Base-by-base conservation (phyloP, 2,329 filamentous ascomycete species). In the Aspergillus brasiliensis region DNA sequence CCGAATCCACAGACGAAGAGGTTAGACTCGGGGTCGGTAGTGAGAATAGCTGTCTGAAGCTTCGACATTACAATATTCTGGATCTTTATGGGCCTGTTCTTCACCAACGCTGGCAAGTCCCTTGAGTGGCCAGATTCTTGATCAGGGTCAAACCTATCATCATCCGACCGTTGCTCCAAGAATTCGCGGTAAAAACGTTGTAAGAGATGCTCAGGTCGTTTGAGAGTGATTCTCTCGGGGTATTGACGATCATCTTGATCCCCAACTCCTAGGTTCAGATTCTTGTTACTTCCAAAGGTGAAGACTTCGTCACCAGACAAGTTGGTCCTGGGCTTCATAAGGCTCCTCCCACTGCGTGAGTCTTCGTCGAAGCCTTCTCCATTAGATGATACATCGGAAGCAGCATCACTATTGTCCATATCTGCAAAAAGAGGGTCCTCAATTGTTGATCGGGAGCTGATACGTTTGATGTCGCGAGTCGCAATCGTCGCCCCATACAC, bases 281-380 rank as follows among this genome's bases (percentile, higher is more conserved):
- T 99, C 71, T 95, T 96, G 77, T 97, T 99, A 77, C 93, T 98
- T 52, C 95, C 95, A 76, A 98, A 97, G 1, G 92, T 89, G 70
- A 92, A 98, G 0, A 97, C 80, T 71, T 99, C 95, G 69, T 97
- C 91, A 8, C 92, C 94, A 21, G 80, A 74, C 25, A 88, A 66
- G 66, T 73, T 74, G 25, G 74, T 69, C 34, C 70, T 67, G 11
- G 74, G 71, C 48, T 72, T 72, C 37, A 78, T 58, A 65, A 46
- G 68, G 44, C 62, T 56, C 46, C 57, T 62, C 8, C 55, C 44
- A 60, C 74, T 67, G 37, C 73, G 66, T 46, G 79, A 82, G 47
- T 73, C 71, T 46, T 77, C 70, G 53, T 81, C 81, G 5, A 83
- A 82, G 10, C 86, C 86, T 42, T 85, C 81, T 34, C 62, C 73